Evolutionary conservation across 257 asterid genomes (phyloP).

Genomic region (Linaria vulgaris): DNA sequence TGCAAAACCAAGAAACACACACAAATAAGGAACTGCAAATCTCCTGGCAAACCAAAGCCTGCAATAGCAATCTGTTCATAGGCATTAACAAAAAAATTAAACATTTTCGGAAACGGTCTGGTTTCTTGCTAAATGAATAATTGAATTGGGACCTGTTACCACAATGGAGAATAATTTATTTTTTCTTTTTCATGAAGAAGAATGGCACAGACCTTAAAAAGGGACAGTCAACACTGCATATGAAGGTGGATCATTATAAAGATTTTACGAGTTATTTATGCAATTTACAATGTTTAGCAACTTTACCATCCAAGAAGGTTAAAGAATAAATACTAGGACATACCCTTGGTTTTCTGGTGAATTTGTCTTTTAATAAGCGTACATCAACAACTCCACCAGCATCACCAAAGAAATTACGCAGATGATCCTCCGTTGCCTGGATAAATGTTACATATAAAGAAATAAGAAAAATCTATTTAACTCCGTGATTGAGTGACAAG

Average conservation of each 20-base stretch:
- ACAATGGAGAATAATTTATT: background rate
- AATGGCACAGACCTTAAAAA: constrained; percentile 1
- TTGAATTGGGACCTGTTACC: background rate
- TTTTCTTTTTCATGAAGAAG: background rate
- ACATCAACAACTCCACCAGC: constrained; percentile 86
- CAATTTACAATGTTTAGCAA: constrained; percentile 14
- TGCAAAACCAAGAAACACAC: no score
- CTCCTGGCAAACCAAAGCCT: no score
- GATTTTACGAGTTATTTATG: background rate
- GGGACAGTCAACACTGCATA: background rate
- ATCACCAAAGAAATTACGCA: constrained; percentile 71
- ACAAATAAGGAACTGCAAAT: no score
- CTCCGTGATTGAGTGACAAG: constrained; percentile 18
- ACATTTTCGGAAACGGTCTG: background rate
- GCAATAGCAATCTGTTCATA: background rate
- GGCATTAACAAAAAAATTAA: background rate
- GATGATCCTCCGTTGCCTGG: constrained; percentile 69
- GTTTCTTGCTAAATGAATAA: background rate
- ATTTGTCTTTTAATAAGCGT: constrained; percentile 75
- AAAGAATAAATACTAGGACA: constrained; percentile 20
- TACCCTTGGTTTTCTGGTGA: constrained; percentile 84
- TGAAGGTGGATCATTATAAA: background rate
- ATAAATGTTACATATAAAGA: constrained; percentile 20
- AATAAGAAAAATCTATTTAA: constrained; percentile 10
- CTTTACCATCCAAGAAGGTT: constrained; percentile 14